Evolutionary conservation across 345 rosid genomes (phyloP).

Genomic region (Lumnitzera racemosa): DNA sequence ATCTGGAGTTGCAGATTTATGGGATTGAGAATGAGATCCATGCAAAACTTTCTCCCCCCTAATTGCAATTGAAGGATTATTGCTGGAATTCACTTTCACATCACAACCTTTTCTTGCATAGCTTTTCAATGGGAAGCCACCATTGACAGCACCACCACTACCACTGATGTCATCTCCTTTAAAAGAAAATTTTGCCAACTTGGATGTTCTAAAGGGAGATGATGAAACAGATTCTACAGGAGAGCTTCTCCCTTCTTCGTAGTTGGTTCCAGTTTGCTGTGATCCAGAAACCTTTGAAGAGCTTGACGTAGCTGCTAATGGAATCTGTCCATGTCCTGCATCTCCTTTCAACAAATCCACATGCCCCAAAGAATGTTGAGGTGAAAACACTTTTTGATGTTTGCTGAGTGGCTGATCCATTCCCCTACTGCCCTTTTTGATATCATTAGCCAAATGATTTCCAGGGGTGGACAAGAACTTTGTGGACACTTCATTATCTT

Average conservation of each 20-base stretch:
- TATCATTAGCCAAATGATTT: slow-evolving; percentile 20
- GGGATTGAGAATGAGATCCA: slow-evolving; percentile 10
- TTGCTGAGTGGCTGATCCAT: slow-evolving; percentile 14
- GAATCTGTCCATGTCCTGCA: slow-evolving; percentile 32
- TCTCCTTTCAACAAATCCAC: slow-evolving; percentile 23
- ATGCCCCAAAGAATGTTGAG: slow-evolving; percentile 15
- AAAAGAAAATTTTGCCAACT: slow-evolving; percentile 22
- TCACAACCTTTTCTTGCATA: slow-evolving; percentile 19
- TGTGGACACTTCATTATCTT: slow-evolving; percentile 7
- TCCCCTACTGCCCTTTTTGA: slow-evolving; percentile 21
- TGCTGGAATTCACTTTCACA: slow-evolving; percentile 21
- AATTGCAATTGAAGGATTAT: slow-evolving; percentile 10
- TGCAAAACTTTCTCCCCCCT: slow-evolving; percentile 18
- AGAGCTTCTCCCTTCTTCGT: slow-evolving; percentile 32
- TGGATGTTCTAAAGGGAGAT: slow-evolving; percentile 30
- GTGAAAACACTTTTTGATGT: slow-evolving; percentile 11
- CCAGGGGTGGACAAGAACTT: slow-evolving; percentile 12
- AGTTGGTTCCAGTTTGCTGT: slow-evolving; percentile 20
- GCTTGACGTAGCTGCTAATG: slow-evolving; percentile 45
- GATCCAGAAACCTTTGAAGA: slow-evolving; percentile 51
- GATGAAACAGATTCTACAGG: slow-evolving; percentile 52
- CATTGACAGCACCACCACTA: slow-evolving; percentile 21
- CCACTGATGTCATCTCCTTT: slow-evolving; percentile 14
- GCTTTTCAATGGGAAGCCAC: slow-evolving; percentile 14
- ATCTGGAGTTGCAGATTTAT: slow-evolving; percentile 8